A percentile compares a stretch with the other conserved stretches of the same genome.
Conservation (phyloP, 129 eudicot genomes). For the Deinandra increscens region DNA sequence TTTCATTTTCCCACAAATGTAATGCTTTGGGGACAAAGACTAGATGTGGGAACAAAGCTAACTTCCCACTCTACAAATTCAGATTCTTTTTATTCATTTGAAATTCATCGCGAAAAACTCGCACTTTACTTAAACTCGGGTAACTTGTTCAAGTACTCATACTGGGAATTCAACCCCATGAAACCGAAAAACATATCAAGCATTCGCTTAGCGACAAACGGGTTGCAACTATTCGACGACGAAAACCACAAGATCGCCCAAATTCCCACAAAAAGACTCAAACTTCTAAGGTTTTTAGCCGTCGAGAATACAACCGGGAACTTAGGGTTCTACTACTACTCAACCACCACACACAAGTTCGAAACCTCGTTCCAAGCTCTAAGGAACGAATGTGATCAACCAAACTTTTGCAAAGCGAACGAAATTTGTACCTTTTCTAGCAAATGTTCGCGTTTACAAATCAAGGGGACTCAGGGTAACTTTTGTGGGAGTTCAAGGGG, state of each 20-base stretch:
- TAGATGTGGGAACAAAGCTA: conserved; percentile 65
- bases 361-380: conserved; percentile 66
- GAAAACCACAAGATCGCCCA: conserved; percentile 38
- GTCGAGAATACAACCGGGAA: conserved; percentile 64
- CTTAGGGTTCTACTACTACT: conserved; percentile 63
- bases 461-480: conserved; percentile 18
- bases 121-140: conserved; percentile 61
- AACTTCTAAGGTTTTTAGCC: conserved; percentile 55
- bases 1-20: conserved; percentile 89
- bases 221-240: conserved; percentile 53
- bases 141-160: conserved; percentile 65
- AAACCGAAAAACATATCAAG: conserved; percentile 50
- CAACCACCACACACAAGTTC: conserved; percentile 40
- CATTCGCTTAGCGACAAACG: conserved; percentile 53
- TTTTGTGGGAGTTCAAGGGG: conserved; percentile 42
- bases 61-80: conserved; percentile 57
- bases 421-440: conserved; percentile 60
- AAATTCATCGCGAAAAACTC: conserved; percentile 66
- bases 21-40: conserved; percentile 82
- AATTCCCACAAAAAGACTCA: conserved; percentile 37
- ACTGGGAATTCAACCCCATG: conserved; percentile 69
- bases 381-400: conserved; percentile 65
- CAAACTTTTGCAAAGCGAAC: conserved; percentile 56
- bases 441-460: conserved; percentile 58
- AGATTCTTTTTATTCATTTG: conserved; percentile 57